phyloP scores from a whole-genome alignment of 2,329 filamentous ascomycete genomes.

The Ramularia endophylla region DNA sequence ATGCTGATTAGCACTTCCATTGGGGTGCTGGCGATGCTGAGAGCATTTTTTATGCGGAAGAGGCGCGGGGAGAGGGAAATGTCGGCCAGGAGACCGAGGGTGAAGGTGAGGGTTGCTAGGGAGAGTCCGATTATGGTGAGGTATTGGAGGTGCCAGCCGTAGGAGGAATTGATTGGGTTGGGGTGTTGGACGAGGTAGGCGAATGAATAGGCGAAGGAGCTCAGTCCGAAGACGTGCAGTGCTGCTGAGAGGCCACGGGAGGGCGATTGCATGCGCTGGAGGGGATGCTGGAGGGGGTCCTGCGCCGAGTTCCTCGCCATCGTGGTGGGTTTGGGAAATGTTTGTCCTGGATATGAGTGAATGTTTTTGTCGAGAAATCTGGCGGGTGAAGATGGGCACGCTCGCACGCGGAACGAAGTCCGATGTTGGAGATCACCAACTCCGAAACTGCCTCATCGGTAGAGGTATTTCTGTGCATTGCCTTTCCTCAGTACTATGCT shows the following conservation, averaged over 20 bases:
- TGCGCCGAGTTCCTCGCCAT: too few relatives aligned
- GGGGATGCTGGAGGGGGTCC: constrained; percentile 45
- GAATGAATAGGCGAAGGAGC: constrained; percentile 42
- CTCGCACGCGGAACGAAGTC: too few relatives aligned
- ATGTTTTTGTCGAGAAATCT: too few relatives aligned
- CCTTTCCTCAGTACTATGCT: too few relatives aligned
- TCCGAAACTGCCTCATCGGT: too few relatives aligned
- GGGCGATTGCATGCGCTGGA: constrained; percentile 62
- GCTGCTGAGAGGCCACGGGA: constrained; percentile 57
- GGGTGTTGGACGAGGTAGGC: constrained; percentile 34
- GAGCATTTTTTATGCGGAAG: constrained; percentile 61
- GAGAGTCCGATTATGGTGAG: constrained; percentile 67
- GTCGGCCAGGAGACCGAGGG: constrained; percentile 58
- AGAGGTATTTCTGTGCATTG: too few relatives aligned
- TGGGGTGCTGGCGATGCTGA: constrained; percentile 61
- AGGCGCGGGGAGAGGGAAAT: constrained; percentile 52
- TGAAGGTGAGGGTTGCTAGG: constrained; percentile 56
- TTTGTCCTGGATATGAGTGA: too few relatives aligned
- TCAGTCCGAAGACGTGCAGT: constrained; percentile 51
- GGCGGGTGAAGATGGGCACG: too few relatives aligned
- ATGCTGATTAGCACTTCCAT: constrained; percentile 65
- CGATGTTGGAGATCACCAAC: too few relatives aligned
- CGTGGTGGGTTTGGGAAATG: too few relatives aligned
- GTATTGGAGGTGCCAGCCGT: constrained; percentile 66
- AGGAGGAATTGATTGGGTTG: constrained; percentile 46